These are phyloP conservation scores for Sphagnum fallax DNA, from an alignment of 228 moss, liverwort and hornwort genomes.

Conservation along the genomic window DNA sequence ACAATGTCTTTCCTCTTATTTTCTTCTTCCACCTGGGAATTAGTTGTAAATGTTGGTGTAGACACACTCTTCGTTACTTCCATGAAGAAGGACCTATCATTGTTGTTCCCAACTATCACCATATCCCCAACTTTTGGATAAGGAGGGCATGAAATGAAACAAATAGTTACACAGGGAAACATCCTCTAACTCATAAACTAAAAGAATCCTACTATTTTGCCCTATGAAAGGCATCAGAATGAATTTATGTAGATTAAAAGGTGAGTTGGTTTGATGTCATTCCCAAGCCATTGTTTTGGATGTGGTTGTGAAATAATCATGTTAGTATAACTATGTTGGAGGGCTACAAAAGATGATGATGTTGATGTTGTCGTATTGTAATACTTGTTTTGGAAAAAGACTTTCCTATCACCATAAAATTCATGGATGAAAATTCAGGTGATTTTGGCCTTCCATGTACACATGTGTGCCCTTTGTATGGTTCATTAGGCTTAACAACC, in stretches of 20 bases:
- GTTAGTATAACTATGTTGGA: not conserved
- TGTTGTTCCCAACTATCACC: not conserved
- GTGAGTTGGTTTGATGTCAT: not conserved
- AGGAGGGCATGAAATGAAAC: not conserved
- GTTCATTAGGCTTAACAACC: not conserved
- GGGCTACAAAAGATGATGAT: not conserved
- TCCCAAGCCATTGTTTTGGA: not conserved
- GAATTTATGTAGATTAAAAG: not conserved
- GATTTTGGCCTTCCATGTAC: not conserved
- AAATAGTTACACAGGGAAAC: not conserved
- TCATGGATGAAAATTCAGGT: not conserved
- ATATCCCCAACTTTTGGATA: not conserved
- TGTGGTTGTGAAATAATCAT: not conserved
- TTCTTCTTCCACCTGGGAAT: not conserved
- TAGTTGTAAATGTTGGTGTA: not conserved
- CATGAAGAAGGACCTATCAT: not conserved
- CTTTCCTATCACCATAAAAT: not conserved
- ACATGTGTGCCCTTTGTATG: not conserved
- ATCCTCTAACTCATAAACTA: not conserved
- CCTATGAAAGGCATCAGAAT: not conserved
- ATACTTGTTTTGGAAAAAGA: not conserved
- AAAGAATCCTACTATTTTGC: not conserved
- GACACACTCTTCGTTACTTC: not conserved
- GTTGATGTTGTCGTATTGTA: not conserved
- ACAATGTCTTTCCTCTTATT: not conserved